These are phyloP conservation scores for Herpetospermum pedunculosum DNA, from an alignment of 306 rosid species.

Conservation along the genomic window DNA sequence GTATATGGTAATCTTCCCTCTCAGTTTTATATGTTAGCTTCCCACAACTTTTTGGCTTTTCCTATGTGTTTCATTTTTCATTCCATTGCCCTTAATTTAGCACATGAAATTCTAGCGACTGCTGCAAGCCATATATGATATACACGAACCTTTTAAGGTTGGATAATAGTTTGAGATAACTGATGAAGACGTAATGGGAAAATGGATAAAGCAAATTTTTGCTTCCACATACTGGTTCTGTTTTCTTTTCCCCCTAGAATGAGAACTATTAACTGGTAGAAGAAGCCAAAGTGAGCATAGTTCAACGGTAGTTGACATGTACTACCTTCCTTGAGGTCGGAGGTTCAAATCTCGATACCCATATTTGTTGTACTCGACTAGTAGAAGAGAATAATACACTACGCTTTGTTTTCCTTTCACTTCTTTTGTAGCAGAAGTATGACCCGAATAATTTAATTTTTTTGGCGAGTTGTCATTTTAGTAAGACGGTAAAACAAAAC, in stretches of 20 bases:
- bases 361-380: too few relatives aligned
- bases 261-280: background rate
- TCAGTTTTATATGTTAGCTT: constrained; percentile 7
- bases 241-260: constrained; percentile 1
- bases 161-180: background rate
- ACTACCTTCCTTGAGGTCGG: too few relatives aligned
- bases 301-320: too few relatives aligned
- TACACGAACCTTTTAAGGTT: background rate
- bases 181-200: background rate
- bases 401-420: background rate
- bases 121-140: background rate
- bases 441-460: background rate
- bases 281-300: too few relatives aligned
- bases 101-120: background rate
- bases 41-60: background rate
- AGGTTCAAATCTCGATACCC: too few relatives aligned
- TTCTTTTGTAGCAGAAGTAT: background rate
- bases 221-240: background rate
- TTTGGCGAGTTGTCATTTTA: background rate
- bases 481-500: background rate
- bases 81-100: background rate
- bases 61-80: background rate
- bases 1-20: constrained; percentile 56
- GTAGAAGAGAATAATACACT: too few relatives aligned
- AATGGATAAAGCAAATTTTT: background rate